phyloP scores from a whole-genome alignment of 805 yeast genomes.

The Ogataea zsoltii region DNA sequence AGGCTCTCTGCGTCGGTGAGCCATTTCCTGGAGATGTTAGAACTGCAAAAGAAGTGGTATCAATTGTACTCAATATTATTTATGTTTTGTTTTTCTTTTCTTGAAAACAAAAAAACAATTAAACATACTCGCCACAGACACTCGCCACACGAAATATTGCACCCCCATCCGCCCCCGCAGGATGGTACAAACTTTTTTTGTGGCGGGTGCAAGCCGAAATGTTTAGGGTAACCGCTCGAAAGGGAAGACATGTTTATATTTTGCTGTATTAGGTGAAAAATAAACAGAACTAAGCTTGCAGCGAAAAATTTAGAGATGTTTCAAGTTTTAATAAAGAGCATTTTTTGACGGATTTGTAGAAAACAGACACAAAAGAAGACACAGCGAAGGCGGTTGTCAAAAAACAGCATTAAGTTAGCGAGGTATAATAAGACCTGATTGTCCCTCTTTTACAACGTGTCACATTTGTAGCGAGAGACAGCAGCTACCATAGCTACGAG shows the following conservation, averaged over 20 bases:
- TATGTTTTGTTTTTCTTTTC: background rate
- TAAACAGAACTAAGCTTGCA: conserved; percentile 7
- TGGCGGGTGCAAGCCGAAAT: conserved; percentile 9
- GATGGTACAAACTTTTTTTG: background rate
- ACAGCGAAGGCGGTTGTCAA: background rate
- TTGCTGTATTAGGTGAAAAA: conserved; percentile 13
- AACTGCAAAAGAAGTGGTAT: no score
- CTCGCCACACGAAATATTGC: background rate
- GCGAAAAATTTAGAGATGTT: conserved; percentile 6
- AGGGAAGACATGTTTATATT: conserved; percentile 12
- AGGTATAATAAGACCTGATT: conserved; percentile 1
- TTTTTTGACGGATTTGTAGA: background rate
- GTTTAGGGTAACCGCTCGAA: conserved; percentile 1
- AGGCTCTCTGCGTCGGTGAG: conserved; percentile 1
- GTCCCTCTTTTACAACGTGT: conserved; percentile 10
- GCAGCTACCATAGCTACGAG: background rate
- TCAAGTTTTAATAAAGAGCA: conserved; percentile 1
- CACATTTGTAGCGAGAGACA: conserved; percentile 3
- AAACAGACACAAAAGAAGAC: conserved; percentile 2
- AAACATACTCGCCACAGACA: background rate
- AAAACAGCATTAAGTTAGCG: conserved; percentile 3
- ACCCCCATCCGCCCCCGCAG: conserved; percentile 7
- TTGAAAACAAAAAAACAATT: background rate
- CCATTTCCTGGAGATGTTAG: background rate
- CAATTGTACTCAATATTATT: no score